Base-by-base conservation (phyloP, 345 rosid species). In the Firmiana major region DNA sequence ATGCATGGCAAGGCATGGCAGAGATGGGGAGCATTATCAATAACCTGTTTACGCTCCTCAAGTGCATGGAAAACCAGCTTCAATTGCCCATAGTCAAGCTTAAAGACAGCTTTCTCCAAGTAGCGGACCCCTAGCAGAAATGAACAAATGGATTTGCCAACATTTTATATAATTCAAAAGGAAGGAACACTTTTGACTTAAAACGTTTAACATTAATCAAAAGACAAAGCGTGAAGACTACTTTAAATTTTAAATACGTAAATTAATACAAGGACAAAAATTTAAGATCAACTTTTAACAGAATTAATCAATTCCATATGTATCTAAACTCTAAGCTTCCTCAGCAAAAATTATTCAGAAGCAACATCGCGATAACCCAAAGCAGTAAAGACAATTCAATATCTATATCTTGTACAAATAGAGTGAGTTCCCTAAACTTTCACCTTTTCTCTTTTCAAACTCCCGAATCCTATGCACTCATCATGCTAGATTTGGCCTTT, bases 31-130 rank as follows among this genome's bases (percentile, higher is more conserved):
- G 99, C 99, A 86, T 95, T 93, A 48, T 89, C 96, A 40, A 95
- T 95, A 80, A 95, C 84, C 85, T 91, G 97, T 79, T 91, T 93
- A 72, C 99, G 92, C 87, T 93, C 99, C 88, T 89, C 94, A 3
- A 93, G 97, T 0, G 99, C 99, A 82, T 96, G 98, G 79, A 96
- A 96, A 45, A 96, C 99, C 34, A 96, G 90, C 89, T 86, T 92
- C 71, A 96, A 69, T 77, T 96, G 98, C 66, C 99, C 99, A 81
- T 92, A 92, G 79, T 96, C 99, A 63, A 96, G 93, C 80, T 86
- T 92, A 78, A 96, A 96, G 48, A 93, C 93, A 77, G 99, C 99
- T 86, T 96, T 96, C 88, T 96, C 99, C 93, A 96, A 81, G 87
- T 96, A 96, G 2, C 98, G 93, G 73, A 96, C 99, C 21, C 98